Percentiles rank a stretch among this genome's conserved stretches.
These are phyloP conservation scores for Brassica rapa DNA, from an alignment of 345 rosid species.

Conservation along the genomic window DNA sequence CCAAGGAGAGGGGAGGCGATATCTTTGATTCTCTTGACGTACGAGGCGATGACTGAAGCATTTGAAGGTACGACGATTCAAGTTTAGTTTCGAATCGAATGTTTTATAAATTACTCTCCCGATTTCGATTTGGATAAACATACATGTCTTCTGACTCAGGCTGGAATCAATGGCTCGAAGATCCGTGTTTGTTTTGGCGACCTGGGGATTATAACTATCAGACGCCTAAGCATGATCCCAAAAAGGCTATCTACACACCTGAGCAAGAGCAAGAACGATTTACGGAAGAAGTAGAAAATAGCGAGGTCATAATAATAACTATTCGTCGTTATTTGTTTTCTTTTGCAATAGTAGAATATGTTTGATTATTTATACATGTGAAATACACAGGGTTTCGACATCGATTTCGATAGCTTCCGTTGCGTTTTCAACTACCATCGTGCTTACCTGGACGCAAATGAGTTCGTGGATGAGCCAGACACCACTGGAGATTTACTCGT, in stretches of 20 bases:
- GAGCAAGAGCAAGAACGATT: neutral
- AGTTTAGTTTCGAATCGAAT: neutral
- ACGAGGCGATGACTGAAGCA: neutral
- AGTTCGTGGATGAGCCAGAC: neutral
- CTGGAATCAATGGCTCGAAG: neutral
- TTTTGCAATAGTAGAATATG: neutral
- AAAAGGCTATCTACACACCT: neutral
- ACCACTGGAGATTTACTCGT: neutral
- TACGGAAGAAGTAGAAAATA: neutral
- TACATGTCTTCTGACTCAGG: neutral
- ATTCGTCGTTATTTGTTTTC: no score
- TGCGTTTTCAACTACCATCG: constrained; percentile 26
- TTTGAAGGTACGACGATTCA: neutral
- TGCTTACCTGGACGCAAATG: neutral
- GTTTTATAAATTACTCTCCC: neutral
- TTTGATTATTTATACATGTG: neutral
- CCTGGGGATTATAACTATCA: neutral
- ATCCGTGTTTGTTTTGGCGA: neutral
- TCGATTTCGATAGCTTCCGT: neutral
- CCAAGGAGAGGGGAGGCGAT: neutral
- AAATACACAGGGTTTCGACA: constrained; percentile 9
- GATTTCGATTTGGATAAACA: no score
- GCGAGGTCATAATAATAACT: neutral
- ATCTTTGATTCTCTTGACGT: no score
- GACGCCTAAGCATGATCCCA: neutral